These are phyloP conservation scores for Pythium aristosporum DNA, from an alignment of 352 stramenopile genomes.

Conservation along the genomic window DNA sequence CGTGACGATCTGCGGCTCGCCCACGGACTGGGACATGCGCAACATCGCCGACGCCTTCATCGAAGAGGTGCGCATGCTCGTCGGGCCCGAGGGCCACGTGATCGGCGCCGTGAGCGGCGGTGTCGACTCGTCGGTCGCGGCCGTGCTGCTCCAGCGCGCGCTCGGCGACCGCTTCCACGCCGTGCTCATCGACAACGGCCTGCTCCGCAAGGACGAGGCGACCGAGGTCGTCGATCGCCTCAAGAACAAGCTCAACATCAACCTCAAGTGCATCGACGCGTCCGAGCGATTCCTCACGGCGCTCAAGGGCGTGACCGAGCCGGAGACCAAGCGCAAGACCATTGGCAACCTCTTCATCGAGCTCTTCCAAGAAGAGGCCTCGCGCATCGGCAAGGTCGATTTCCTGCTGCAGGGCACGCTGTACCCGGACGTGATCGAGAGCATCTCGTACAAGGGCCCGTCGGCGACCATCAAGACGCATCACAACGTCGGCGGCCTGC, in stretches of 20 bases:
- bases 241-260: constrained; percentile 92
- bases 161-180: constrained; percentile 98
- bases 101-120: constrained; percentile 98
- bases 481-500: constrained; percentile 99
- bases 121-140: constrained; percentile 98
- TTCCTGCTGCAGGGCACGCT: constrained; percentile 98
- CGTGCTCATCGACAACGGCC: constrained; percentile 99
- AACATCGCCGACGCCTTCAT: constrained; percentile 93
- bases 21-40: constrained; percentile 98
- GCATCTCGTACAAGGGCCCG: constrained; percentile 97
- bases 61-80: constrained; percentile 87
- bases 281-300: constrained; percentile 94
- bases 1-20: constrained; percentile 93
- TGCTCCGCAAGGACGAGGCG: constrained; percentile 96
- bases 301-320: constrained; percentile 94
- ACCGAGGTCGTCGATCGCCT: constrained; percentile 89
- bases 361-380: constrained; percentile 94
- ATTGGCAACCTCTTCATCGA: constrained; percentile 99
- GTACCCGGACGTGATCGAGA: constrained; percentile 99
- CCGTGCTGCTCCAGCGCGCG: constrained; percentile 96
- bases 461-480: constrained; percentile 99
- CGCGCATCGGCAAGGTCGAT: constrained; percentile 86
- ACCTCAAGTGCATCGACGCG: constrained; percentile 97
- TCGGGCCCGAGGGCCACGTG: constrained; percentile 95
- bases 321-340: constrained; percentile 98